phyloP scores from a whole-genome alignment of 768 basidiomycete genomes.

The Leccinum subtestaceum region DNA sequence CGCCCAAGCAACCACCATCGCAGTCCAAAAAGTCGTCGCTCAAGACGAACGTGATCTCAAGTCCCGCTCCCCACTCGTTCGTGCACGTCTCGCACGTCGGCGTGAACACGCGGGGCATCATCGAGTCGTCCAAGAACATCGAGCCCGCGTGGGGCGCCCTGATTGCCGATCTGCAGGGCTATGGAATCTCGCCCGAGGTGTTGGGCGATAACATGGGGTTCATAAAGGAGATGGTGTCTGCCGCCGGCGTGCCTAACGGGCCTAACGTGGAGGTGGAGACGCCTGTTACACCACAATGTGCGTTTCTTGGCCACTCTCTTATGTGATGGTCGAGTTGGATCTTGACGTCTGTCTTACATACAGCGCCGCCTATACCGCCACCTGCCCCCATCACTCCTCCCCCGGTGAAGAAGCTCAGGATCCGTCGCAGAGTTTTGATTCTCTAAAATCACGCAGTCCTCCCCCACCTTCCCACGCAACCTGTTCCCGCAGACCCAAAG shows the following conservation, averaged over 20 bases:
- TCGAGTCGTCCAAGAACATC: constrained; percentile 53
- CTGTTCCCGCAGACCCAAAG: not conserved
- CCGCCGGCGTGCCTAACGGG: constrained; percentile 9
- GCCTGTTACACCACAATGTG: constrained; percentile 10
- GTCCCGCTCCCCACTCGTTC: constrained; percentile 59
- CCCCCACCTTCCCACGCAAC: not conserved
- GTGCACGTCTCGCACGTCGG: constrained; percentile 67
- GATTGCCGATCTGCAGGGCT: constrained; percentile 41
- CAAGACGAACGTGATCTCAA: constrained; percentile 46
- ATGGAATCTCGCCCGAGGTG: constrained; percentile 34
- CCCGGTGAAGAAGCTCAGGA: constrained; percentile 30
- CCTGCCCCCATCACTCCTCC: constrained; percentile 12
- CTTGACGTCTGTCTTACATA: not conserved
- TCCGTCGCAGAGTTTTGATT: constrained; percentile 31
- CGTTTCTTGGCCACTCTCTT: not conserved
- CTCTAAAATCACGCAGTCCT: constrained; percentile 15
- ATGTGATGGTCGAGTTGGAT: not conserved
- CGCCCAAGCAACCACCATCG: not conserved
- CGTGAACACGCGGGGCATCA: constrained; percentile 45
- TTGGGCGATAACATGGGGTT: constrained; percentile 34
- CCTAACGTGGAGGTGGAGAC: constrained; percentile 1
- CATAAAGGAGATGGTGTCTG: constrained; percentile 29
- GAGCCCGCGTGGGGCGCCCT: constrained; percentile 54
- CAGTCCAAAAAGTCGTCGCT: constrained; percentile 31
- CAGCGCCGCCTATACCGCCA: constrained; percentile 10